Evolutionary conservation across 164 flowering plant genomes (phyloP).

Genomic region (Chimonanthus salicifolius): DNA sequence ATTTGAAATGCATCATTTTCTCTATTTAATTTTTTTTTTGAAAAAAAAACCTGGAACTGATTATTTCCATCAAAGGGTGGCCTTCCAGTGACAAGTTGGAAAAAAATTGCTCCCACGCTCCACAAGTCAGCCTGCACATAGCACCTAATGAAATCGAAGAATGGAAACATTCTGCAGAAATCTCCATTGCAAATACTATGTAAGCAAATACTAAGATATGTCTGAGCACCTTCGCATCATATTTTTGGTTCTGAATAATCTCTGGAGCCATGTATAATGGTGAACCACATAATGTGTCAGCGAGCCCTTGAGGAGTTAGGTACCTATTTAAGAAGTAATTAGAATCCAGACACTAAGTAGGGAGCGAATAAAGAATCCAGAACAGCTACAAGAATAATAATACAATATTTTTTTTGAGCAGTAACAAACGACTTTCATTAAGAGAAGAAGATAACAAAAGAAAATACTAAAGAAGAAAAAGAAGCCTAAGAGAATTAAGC

Average conservation of each 20-base stretch:
- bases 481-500: too few species aligned
- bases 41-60: slow-evolving; percentile 42
- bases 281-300: slow-evolving; percentile 64
- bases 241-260: slow-evolving; percentile 47
- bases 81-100: slow-evolving; percentile 54
- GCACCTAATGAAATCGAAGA: background rate
- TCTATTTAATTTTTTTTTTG: background rate
- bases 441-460: too few species aligned
- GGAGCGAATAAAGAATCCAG: too few species aligned
- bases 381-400: too few species aligned
- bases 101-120: slow-evolving; percentile 67
- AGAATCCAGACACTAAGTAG: too few species aligned
- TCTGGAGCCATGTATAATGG: slow-evolving; percentile 76
- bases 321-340: slow-evolving; percentile 22
- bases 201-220: background rate
- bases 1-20: too few species aligned
- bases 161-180: background rate
- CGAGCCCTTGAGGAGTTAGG: slow-evolving; percentile 44
- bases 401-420: too few species aligned
- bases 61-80: slow-evolving; percentile 55
- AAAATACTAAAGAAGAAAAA: too few species aligned
- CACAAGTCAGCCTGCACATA: slow-evolving; percentile 59
- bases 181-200: background rate
- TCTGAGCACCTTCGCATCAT: slow-evolving; percentile 53
- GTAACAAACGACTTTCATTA: too few species aligned